Conservation (phyloP, 208 protist genomes). For the Trypanosoma caninum region DNA sequence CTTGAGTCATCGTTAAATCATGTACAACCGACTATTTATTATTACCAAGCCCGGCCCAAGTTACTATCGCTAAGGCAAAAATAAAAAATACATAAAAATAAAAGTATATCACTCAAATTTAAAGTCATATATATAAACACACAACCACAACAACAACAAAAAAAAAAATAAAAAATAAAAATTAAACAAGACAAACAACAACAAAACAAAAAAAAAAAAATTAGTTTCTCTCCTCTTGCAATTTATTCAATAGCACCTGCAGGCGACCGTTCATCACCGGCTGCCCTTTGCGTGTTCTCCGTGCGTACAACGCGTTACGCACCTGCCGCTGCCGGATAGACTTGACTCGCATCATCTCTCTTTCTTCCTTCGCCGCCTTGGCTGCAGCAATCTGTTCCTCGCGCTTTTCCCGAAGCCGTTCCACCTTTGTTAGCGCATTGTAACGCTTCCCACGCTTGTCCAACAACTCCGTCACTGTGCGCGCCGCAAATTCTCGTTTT, state of each 20-base stretch:
- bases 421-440: conserved; percentile 55
- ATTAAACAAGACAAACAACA: not conserved
- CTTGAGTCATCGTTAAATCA: not conserved
- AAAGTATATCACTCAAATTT: no score
- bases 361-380: conserved; percentile 34
- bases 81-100: conserved; percentile 4
- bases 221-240: conserved; percentile 11
- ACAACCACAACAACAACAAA: not conserved
- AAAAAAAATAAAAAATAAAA: conserved; percentile 9
- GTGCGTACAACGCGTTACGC: conserved; percentile 52
- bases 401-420: conserved; percentile 47
- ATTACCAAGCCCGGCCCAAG: no score
- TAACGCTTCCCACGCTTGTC: conserved; percentile 56
- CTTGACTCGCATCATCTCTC: conserved; percentile 41
- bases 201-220: not conserved
- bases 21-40: no score
- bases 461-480: conserved; percentile 61
- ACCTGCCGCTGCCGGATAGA: conserved; percentile 45
- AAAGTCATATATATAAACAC: not conserved
- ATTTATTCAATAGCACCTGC: conserved; percentile 65
- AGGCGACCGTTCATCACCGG: conserved; percentile 76
- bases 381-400: conserved; percentile 48
- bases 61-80: no score
- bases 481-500: conserved; percentile 83
- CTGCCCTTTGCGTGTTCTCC: conserved; percentile 73